Evolutionary conservation across 108 stramenopile species (phyloP).

Genomic region (Cyclostephanos invisitatus): DNA sequence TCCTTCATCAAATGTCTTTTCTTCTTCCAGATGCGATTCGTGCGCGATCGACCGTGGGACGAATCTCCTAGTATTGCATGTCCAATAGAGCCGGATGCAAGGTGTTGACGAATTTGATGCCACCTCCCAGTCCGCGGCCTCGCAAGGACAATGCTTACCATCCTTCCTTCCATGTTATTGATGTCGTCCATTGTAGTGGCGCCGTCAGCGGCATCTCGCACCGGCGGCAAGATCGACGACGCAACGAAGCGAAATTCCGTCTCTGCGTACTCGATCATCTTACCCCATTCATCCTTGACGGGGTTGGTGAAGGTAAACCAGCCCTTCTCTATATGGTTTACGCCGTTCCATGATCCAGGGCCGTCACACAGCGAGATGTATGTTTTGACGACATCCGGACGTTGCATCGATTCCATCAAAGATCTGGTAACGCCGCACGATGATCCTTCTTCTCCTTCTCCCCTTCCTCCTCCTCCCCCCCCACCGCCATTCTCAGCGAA

Average conservation of each 20-base stretch:
- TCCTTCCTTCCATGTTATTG: constrained; percentile 40
- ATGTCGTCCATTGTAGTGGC: constrained; percentile 1
- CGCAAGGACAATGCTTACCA: constrained; percentile 35
- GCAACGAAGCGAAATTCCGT: constrained; percentile 47
- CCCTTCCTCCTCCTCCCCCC: not conserved
- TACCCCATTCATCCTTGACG: constrained; percentile 49
- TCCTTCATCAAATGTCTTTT: constrained; percentile 38
- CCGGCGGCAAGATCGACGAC: constrained; percentile 17
- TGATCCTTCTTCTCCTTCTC: not conserved
- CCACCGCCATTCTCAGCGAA: constrained; percentile 21
- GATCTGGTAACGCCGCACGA: constrained; percentile 43
- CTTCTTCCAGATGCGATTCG: constrained; percentile 44
- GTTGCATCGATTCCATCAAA: constrained; percentile 50
- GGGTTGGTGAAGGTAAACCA: constrained; percentile 49
- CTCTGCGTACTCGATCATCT: constrained; percentile 27
- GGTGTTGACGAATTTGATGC: constrained; percentile 72
- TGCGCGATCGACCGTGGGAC: constrained; percentile 35
- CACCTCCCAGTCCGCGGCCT: constrained; percentile 50
- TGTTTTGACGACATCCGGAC: constrained; percentile 43
- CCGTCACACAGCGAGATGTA: constrained; percentile 54
- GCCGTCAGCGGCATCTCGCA: not conserved
- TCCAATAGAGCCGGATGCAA: constrained; percentile 43
- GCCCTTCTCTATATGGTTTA: constrained; percentile 31
- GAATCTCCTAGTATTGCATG: constrained; percentile 35
- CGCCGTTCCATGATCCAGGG: constrained; percentile 43